Percentiles rank a stretch among this genome's conserved stretches.
Conservation (phyloP, 352 stramenopile species). For the Ophiocytium majus region DNA sequence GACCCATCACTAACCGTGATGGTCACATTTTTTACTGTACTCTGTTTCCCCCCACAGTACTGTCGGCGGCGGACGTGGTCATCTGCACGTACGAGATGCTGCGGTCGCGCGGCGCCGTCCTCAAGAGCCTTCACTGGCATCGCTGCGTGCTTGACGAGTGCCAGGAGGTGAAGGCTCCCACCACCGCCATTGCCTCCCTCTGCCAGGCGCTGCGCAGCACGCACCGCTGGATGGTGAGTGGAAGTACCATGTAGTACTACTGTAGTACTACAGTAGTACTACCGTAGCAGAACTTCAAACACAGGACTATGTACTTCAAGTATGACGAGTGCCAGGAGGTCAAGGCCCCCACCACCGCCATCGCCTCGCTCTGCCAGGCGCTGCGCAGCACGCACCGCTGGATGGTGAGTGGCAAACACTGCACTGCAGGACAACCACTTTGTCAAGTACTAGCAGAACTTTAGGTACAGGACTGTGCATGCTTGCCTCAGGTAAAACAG, state of each 20-base stretch:
- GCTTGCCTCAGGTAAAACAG: too few species aligned
- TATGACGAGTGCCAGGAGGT: too few species aligned
- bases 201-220: slow-evolving; percentile 41
- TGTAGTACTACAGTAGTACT: too few species aligned
- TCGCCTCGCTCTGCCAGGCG: slow-evolving; percentile 28
- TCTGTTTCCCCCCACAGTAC: not conserved
- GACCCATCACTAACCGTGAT: not conserved
- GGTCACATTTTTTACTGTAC: too few species aligned
- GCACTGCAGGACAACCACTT: too few species aligned
- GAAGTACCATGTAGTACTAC: too few species aligned
- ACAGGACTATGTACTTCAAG: too few species aligned
- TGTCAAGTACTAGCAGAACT: too few species aligned
- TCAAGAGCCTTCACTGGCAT: slow-evolving; percentile 57
- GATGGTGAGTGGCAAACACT: slow-evolving; percentile 50
- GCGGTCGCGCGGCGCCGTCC: slow-evolving; percentile 15
- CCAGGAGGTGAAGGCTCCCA: slow-evolving; percentile 59
- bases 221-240: slow-evolving; percentile 59
- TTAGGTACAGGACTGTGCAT: too few species aligned
- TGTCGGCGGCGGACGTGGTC: slow-evolving; percentile 41
- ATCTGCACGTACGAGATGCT: slow-evolving; percentile 57
- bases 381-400: slow-evolving; percentile 55
- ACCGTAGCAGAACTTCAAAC: too few species aligned
- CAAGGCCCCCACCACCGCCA: not conserved
- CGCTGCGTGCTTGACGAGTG: slow-evolving; percentile 61
- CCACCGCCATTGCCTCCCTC: slow-evolving; percentile 53